These are phyloP conservation scores for Fusarium fracticaudum DNA, from an alignment of 2,329 filamentous ascomycete genomes.

Conservation along the genomic window DNA sequence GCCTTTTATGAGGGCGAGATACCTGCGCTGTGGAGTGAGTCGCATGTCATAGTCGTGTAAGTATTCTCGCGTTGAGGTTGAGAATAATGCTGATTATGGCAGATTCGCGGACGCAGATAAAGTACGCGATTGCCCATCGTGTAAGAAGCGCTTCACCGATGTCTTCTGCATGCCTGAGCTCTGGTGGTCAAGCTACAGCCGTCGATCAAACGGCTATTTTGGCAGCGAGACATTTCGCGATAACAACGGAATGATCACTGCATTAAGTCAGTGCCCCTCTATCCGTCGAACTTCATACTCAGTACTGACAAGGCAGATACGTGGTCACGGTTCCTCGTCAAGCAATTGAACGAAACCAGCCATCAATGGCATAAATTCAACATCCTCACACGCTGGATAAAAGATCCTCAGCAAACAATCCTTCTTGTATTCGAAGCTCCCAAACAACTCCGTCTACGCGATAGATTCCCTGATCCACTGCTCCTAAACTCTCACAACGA, in stretches of 20 bases:
- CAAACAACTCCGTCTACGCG: background rate
- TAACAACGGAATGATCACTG: background rate
- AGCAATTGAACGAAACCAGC: background rate
- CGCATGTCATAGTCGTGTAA: conserved; percentile 23
- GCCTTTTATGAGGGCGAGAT: background rate
- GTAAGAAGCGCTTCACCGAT: conserved; percentile 37
- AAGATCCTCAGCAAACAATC: conserved; percentile 11
- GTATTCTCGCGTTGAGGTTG: accelerated
- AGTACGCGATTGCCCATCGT: conserved; percentile 44
- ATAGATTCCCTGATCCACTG: background rate
- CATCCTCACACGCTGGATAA: conserved; percentile 20
- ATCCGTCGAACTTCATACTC: accelerated
- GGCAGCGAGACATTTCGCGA: conserved; percentile 48
- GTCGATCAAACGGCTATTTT: conserved; percentile 53
- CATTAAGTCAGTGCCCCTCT: background rate
- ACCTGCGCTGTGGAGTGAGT: background rate
- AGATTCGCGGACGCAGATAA: conserved; percentile 47
- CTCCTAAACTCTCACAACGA: background rate
- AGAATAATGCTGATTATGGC: accelerated
- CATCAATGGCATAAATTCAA: conserved; percentile 33
- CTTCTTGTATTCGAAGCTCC: conserved; percentile 16
- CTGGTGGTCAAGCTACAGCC: conserved; percentile 50
- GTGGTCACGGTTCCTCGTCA: conserved; percentile 28
- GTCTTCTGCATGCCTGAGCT: conserved; percentile 29
- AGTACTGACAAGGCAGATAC: conserved; percentile 8